Base-by-base conservation (phyloP, 768 basidiomycete genomes). In the Cantharellus anzutake region DNA sequence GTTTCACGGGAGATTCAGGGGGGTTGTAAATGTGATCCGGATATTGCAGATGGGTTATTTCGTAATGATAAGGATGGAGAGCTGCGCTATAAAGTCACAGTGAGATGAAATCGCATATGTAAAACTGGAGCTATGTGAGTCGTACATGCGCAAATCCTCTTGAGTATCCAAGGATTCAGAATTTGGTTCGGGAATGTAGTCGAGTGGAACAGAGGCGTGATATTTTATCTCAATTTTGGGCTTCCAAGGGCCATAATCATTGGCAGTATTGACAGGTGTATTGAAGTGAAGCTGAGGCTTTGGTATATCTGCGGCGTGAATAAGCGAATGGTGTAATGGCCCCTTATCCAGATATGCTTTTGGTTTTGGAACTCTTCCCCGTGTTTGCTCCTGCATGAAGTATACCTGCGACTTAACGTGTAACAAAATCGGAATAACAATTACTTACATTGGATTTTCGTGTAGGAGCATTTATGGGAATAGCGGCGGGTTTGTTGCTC, bases 261-360 rank as follows among this genome's bases (percentile, higher is more conserved):
- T 75, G 34, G 69, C 72, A 64, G 88, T 90, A 67, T 83, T 75
- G 4, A 73, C 71, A 53, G 74, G 74, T 35, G 72, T 70, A 60
- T 75, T 79, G 73, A 97, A 97, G 7, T 67, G 67, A 0, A 82
- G 68, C 66, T 99, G 94, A 0, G 94, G 92, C 70, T 96, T 96
- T 1, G 76, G 69, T 38, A 96, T 71, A 65, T 83, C 71, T 3
- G 82, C 74, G 3, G 86, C 86, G 67, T 93, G 86, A 60, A 84
- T 58, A 29, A 51, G 7, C 41, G 41, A 42, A 50, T 52, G 35
- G 11, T 29, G 51, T 2, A 40, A 51, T 16, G 14, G 48, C 58
- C 44, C 16, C 52, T 42, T 58, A 59, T 59, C 52, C 51, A 29
- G 20, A 53, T 41, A 2, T 42, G n/a, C 51, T 51, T 4, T 39